A percentile compares a stretch with the other conserved stretches of the same genome.
Conservation (phyloP, 352 stramenopile genomes). For the Phytophthora lateralis region DNA sequence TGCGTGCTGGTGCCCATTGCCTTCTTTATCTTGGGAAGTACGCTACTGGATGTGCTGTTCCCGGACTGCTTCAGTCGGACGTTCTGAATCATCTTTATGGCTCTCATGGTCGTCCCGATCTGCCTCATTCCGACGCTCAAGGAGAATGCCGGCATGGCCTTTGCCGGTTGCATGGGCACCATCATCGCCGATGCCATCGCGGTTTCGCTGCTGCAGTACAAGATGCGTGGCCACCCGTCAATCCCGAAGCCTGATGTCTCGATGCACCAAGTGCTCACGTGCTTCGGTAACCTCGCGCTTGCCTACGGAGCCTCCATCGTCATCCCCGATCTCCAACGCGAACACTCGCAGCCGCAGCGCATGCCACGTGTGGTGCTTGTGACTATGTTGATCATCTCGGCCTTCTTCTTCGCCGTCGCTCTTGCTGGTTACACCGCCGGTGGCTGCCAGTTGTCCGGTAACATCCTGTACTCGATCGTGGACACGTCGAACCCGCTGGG, state of each 20-base stretch:
- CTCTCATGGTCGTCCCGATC: slow-evolving; percentile 19
- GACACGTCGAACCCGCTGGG: slow-evolving; percentile 18
- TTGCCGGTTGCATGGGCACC: slow-evolving; percentile 24
- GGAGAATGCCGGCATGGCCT: slow-evolving; percentile 18
- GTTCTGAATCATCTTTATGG: slow-evolving; percentile 39
- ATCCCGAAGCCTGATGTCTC: slow-evolving; percentile 19
- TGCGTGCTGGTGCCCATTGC: slow-evolving; percentile 28
- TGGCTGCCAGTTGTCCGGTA: slow-evolving; percentile 28
- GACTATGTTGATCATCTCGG: slow-evolving; percentile 23
- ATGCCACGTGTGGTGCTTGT: slow-evolving; percentile 28
- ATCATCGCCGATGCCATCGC: slow-evolving; percentile 29
- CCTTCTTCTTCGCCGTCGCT: slow-evolving; percentile 23
- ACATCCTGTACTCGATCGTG: slow-evolving; percentile 34
- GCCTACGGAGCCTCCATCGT: slow-evolving; percentile 28
- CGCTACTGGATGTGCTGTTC: slow-evolving; percentile 27
- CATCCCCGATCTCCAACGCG: slow-evolving; percentile 24
- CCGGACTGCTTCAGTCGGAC: slow-evolving; percentile 29
- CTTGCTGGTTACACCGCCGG: slow-evolving; percentile 21
- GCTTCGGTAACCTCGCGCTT: slow-evolving; percentile 28
- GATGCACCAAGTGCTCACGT: slow-evolving; percentile 22
- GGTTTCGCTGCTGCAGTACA: slow-evolving; percentile 23
- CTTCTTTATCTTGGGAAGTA: slow-evolving; percentile 29
- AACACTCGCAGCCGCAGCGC: slow-evolving; percentile 20
- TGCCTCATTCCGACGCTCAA: slow-evolving; percentile 29
- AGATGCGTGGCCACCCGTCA: slow-evolving; percentile 23